Conservation (phyloP, 2,329 filamentous ascomycete genomes). For the Metarhizium sp. region DNA sequence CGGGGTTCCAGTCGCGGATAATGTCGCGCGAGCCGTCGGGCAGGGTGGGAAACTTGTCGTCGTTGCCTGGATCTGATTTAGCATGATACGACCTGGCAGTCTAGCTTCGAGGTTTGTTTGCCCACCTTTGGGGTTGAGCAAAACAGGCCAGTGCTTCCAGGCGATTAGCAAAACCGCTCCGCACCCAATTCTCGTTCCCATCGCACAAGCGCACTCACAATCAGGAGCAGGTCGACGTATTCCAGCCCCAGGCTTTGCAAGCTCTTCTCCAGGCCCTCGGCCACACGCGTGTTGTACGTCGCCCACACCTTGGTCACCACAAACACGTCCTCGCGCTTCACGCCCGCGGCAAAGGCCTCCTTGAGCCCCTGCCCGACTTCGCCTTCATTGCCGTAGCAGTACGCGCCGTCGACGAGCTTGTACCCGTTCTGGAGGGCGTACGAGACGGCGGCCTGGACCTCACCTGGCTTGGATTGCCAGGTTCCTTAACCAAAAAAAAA, state of each 20-base stretch:
- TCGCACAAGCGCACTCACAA: conserved; percentile 30
- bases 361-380: conserved; percentile 73
- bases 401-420: conserved; percentile 60
- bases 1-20: conserved; percentile 56
- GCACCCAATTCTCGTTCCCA: too few species aligned
- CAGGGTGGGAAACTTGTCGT: conserved; percentile 66
- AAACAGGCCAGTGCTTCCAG: conserved; percentile 67
- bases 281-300: conserved; percentile 58
- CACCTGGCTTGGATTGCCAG: conserved; percentile 52
- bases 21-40: conserved; percentile 66
- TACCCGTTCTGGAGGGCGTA: conserved; percentile 49
- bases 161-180: neutral
- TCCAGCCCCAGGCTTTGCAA: conserved; percentile 65
- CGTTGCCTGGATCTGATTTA: conserved; percentile 39
- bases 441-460: conserved; percentile 48
- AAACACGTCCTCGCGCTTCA: conserved; percentile 72
- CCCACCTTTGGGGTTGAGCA: conserved; percentile 66
- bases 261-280: conserved; percentile 41
- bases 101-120: neutral
- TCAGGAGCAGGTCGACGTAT: conserved; percentile 72
- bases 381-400: conserved; percentile 36
- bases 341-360: conserved; percentile 59
- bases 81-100: neutral
- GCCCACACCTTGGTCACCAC: conserved; percentile 82
- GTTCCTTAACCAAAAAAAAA: conserved; percentile 35